Evolutionary conservation across 495 filamentous ascomycete species (phyloP).

Genomic region (Pyrenula aspistea): DNA sequence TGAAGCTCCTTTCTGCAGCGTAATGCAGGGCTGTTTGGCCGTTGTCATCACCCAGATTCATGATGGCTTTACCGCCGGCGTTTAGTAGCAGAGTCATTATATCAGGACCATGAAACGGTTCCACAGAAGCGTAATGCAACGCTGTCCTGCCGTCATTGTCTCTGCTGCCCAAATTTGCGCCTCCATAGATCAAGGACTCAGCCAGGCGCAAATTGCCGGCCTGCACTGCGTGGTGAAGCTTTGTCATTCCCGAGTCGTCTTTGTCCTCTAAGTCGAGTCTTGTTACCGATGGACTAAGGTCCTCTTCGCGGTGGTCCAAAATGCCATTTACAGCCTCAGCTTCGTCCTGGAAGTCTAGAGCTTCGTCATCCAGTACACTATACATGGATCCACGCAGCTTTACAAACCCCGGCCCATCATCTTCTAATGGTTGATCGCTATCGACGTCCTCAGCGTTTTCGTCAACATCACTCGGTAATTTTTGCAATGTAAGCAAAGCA

Average conservation of each 20-base stretch:
- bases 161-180: conserved; percentile 10
- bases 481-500: conserved; percentile 21
- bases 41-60: conserved; percentile 12
- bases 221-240: conserved; percentile 18
- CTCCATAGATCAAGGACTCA: conserved; percentile 12
- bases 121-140: conserved; percentile 6
- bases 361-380: conserved; percentile 18
- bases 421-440: conserved; percentile 18
- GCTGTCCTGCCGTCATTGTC: conserved; percentile 4
- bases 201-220: conserved; percentile 12
- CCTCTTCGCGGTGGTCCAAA: conserved; percentile 10
- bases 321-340: conserved; percentile 10
- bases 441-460: conserved; percentile 12
- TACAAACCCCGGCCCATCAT: conserved; percentile 12
- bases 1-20: conserved; percentile 14
- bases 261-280: conserved; percentile 17
- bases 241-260: conserved; percentile 14
- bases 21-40: conserved; percentile 21
- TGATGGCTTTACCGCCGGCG: conserved; percentile 6
- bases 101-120: conserved; percentile 2
- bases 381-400: conserved; percentile 17
- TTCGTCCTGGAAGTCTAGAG: conserved; percentile 16
- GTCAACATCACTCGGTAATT: conserved; percentile 16
- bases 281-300: conserved; percentile 13
- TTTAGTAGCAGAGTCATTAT: conserved; percentile 8